Conservation (phyloP, 768 basidiomycete genomes). For the Russula sp. region DNA sequence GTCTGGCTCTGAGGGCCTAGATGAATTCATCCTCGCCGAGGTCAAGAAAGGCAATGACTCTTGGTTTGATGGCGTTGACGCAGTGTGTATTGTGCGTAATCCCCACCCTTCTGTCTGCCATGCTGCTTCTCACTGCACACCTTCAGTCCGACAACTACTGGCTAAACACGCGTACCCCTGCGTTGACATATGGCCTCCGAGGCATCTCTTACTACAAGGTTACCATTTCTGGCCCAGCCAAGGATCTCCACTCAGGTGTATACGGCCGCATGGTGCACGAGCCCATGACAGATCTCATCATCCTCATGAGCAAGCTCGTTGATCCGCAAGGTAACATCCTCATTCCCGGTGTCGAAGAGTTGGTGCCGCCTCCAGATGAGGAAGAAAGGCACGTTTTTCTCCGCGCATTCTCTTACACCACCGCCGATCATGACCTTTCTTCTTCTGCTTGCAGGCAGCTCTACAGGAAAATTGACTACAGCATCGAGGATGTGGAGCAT, state of each 20-base stretch:
- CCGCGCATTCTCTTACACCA: not conserved
- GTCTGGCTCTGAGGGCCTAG: conserved; percentile 85
- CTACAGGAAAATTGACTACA: conserved; percentile 74
- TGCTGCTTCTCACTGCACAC: not conserved
- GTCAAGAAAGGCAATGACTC: conserved; percentile 57
- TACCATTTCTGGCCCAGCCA: conserved; percentile 74
- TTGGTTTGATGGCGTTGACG: conserved; percentile 87
- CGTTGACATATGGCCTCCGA: conserved; percentile 83
- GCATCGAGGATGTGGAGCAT: conserved; percentile 66
- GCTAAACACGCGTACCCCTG: conserved; percentile 79
- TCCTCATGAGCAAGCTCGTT: conserved; percentile 83
- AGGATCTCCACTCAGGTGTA: conserved; percentile 88
- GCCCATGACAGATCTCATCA: conserved; percentile 92
- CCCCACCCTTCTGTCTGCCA: not conserved
- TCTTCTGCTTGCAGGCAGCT: conserved; percentile 45
- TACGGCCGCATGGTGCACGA: conserved; percentile 81
- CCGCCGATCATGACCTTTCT: not conserved
- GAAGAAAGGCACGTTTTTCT: conserved; percentile 57
- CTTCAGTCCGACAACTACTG: conserved; percentile 89
- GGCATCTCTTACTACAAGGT: conserved; percentile 86
- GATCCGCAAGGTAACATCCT: conserved; percentile 75
- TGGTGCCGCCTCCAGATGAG: conserved; percentile 69
- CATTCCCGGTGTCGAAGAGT: conserved; percentile 83
- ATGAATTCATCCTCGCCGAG: conserved; percentile 79
- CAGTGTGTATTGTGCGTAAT: conserved; percentile 76